phyloP scores from a whole-genome alignment of 371 early-diverging fungal genomes.

The Syncephalis plumigaleata region DNA sequence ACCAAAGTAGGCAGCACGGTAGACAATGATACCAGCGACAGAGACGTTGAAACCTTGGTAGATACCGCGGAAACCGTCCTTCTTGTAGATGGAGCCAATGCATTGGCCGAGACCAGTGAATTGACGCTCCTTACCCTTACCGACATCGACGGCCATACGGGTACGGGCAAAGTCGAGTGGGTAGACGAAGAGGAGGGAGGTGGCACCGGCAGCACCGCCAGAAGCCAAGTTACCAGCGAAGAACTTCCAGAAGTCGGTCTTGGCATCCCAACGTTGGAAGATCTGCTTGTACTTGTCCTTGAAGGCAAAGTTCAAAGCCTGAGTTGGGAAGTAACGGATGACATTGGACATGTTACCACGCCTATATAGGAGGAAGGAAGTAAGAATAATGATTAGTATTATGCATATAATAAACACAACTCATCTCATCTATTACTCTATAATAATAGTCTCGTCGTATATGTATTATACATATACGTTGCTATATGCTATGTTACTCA shows the following conservation, averaged over 20 bases:
- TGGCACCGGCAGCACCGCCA: constrained; percentile 64
- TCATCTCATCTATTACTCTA: too few species aligned
- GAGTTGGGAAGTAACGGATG: constrained; percentile 67
- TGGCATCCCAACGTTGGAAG: constrained; percentile 48
- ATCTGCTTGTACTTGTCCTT: constrained; percentile 63
- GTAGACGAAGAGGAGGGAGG: constrained; percentile 53
- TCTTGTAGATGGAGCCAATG: constrained; percentile 44
- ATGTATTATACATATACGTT: too few species aligned
- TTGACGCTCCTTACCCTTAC: constrained; percentile 50
- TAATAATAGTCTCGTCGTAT: too few species aligned
- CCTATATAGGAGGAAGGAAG: constrained; percentile 1
- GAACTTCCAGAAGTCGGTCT: constrained; percentile 49
- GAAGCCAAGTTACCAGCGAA: constrained; percentile 58
- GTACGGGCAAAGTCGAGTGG: constrained; percentile 64
- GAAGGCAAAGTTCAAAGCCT: constrained; percentile 67
- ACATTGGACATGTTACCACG: constrained; percentile 60
- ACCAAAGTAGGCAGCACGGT: constrained; percentile 84
- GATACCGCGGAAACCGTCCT: constrained; percentile 66
- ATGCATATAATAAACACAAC: too few species aligned
- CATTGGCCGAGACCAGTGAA: constrained; percentile 75
- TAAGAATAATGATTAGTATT: too few species aligned
- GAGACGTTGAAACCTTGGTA: constrained; percentile 82
- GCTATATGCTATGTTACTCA: constrained; percentile 5
- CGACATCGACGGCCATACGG: constrained; percentile 48
- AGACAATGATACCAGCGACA: constrained; percentile 60